Evolutionary conservation across 2,329 filamentous ascomycete genomes (phyloP).

Genomic region (Catunica adiposa): DNA sequence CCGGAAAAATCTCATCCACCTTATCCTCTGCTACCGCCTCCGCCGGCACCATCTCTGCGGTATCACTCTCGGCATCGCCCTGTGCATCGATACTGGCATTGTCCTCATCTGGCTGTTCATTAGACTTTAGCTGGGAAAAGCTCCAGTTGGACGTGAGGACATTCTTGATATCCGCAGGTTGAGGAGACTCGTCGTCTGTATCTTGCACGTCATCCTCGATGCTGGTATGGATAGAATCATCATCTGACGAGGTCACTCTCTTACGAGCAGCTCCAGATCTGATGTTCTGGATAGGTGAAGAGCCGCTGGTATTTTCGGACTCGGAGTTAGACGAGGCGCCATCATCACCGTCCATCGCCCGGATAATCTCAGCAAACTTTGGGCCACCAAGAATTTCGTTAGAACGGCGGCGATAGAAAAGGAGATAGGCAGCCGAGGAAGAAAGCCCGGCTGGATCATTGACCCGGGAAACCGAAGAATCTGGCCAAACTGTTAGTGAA

Average conservation of each 20-base stretch:
- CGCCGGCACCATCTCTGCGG: conserved; percentile 8
- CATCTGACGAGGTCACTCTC: conserved; percentile 11
- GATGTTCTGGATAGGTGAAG: neutral
- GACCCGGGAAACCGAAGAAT: conserved; percentile 52
- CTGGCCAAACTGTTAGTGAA: conserved; percentile 28
- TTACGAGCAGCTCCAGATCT: neutral
- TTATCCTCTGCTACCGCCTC: conserved; percentile 3
- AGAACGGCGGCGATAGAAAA: conserved; percentile 88
- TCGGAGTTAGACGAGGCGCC: conserved; percentile 29
- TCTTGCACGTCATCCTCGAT: conserved; percentile 33
- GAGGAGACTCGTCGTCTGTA: conserved; percentile 18
- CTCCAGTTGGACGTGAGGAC: conserved; percentile 29
- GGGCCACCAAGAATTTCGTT: conserved; percentile 51
- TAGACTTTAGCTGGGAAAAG: conserved; percentile 26
- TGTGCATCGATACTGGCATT: conserved; percentile 28
- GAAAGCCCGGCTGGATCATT: conserved; percentile 47
- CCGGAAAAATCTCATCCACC: conserved; percentile 11
- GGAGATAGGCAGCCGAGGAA: conserved; percentile 66
- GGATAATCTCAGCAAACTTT: conserved; percentile 53
- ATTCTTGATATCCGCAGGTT: conserved; percentile 18
- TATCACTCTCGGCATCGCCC: conserved; percentile 25
- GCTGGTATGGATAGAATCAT: conserved; percentile 25
- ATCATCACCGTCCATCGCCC: conserved; percentile 38
- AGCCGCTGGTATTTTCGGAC: conserved; percentile 48
- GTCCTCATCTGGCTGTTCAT: conserved; percentile 15